A percentile compares a stretch with the other conserved stretches of the same genome.
phyloP scores from a whole-genome alignment of 2,329 filamentous ascomycete genomes.

The Neoascochyta sp. region DNA sequence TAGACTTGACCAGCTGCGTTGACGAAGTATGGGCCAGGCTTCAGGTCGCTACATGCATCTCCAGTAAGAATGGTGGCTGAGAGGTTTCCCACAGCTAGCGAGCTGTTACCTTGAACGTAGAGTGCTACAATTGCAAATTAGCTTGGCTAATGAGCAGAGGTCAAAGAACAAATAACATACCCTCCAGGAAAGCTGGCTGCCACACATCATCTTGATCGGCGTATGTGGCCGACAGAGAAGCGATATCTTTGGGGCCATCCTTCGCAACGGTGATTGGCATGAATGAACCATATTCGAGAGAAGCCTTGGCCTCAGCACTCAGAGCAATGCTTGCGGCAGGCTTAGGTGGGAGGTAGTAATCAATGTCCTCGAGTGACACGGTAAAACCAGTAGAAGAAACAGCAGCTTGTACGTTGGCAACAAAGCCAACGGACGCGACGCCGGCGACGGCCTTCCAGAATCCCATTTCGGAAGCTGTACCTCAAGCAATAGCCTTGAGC shows the following conservation, averaged over 20 bases:
- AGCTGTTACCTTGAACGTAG: constrained; percentile 15
- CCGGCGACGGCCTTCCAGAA: constrained; percentile 4
- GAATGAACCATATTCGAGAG: constrained; percentile 21
- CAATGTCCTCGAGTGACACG: constrained; percentile 37
- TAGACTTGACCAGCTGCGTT: constrained; percentile 46
- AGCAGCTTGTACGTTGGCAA: constrained; percentile 12
- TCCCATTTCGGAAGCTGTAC: constrained; percentile 9
- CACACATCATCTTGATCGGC: constrained; percentile 42
- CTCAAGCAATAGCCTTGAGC: too few relatives aligned
- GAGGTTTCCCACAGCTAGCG: constrained; percentile 24
- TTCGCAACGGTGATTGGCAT: constrained; percentile 41
- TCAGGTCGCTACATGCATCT: constrained; percentile 25
- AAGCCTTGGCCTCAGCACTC: constrained; percentile 14
- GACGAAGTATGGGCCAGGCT: constrained; percentile 51
- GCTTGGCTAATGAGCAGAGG: constrained; percentile 1
- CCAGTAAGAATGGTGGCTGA: constrained; percentile 15
- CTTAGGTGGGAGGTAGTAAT: constrained; percentile 42
- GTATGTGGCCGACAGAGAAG: constrained; percentile 25
- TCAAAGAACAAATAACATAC: constrained; percentile 12
- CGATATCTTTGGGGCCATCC: constrained; percentile 18
- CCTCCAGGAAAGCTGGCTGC: constrained; percentile 39
- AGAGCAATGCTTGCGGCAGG: constrained; percentile 33
- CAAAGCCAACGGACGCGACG: constrained; percentile 5
- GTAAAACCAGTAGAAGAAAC: constrained; percentile 40
- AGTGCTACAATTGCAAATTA: constrained; percentile 14